Conservation (phyloP, 2,329 filamentous ascomycete genomes). For the Trichothecium roseum region DNA sequence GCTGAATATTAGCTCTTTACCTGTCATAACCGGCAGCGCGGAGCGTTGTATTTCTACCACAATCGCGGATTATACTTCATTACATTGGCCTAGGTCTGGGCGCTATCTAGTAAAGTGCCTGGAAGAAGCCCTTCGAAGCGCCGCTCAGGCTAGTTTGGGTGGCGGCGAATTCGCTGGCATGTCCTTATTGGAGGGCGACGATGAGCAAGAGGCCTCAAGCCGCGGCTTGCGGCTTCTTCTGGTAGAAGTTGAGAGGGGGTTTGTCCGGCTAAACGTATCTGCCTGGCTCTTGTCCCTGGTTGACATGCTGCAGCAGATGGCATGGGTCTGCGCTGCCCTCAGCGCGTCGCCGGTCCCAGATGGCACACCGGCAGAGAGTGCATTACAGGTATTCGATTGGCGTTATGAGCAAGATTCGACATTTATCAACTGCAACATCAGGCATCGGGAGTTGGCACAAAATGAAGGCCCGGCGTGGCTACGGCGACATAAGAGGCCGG, state of each 20-base stretch:
- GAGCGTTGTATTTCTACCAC: slow-evolving; percentile 20
- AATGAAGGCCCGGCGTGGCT: slow-evolving; percentile 17
- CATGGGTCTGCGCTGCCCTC: slow-evolving; percentile 23
- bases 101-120: slow-evolving; percentile 18
- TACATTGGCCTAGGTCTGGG: slow-evolving; percentile 22
- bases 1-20: slow-evolving; percentile 13
- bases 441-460: slow-evolving; percentile 18
- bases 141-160: slow-evolving; percentile 11
- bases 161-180: slow-evolving; percentile 19
- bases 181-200: slow-evolving; percentile 21
- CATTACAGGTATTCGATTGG: slow-evolving; percentile 19
- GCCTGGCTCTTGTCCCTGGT: slow-evolving; percentile 23
- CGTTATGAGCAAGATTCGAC: slow-evolving; percentile 19
- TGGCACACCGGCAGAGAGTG: slow-evolving; percentile 17
- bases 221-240: slow-evolving; percentile 22
- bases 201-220: slow-evolving; percentile 11
- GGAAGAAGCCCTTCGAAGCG: slow-evolving; percentile 19
- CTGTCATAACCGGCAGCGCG: slow-evolving; percentile 23
- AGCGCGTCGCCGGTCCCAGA: slow-evolving; percentile 22
- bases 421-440: slow-evolving; percentile 22
- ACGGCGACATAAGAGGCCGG: slow-evolving; percentile 17
- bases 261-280: slow-evolving; percentile 20
- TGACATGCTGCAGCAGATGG: slow-evolving; percentile 25
- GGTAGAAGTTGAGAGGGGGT: slow-evolving; percentile 21
- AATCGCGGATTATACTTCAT: slow-evolving; percentile 19